Base-by-base conservation (phyloP, 2,329 filamentous ascomycete species). In the Penicillium sclerotigenum region DNA sequence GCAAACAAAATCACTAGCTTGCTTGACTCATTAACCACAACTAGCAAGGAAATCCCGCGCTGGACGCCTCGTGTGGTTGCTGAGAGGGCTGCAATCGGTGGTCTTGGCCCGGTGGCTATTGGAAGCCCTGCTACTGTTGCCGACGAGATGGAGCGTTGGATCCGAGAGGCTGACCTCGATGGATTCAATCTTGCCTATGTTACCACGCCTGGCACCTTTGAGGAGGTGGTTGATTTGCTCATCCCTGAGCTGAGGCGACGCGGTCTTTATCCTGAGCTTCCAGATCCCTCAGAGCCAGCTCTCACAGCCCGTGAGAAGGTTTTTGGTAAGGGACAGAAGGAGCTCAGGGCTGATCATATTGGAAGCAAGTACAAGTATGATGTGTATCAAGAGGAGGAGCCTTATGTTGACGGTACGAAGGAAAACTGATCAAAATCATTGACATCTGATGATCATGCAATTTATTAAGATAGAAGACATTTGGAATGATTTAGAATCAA, bases 321-420 rank as follows among this genome's bases (percentile, higher is more conserved):
- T 0, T 87, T 86, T 67, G 84, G 84, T 0, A 76, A 75, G 58
- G 85, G 85, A 0, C 84, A 87, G 67, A 77, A 70, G 6, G 74
- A 77, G 14, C 65, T 88, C 56, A 75, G 84, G 36, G 74, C 74
- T 59, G 85, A 88, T 68, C 86, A 88, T 68, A 65, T 75, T 0
- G 86, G 84, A 1, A 82, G 79, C 47, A 69, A 63, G 59, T 88
- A 86, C 66, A 86, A 83, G 71, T 88, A 87, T 61, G 77, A 82
- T 62, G 80, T 84, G 1, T 87, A 86, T 61, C 70, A 80, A 54
- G 83, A 86, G 62, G 81, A 84, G 29, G 52, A 64, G 24, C 71
- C 75, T 5, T 76, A 73, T 56, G 64, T 37, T 57, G 66, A 56
- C 16, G 33, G 18, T 29, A 28, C 36, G 16, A 29, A 29, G 28